Evolutionary conservation across 345 rosid genomes (phyloP).

Genomic region (Citrus australasica): DNA sequence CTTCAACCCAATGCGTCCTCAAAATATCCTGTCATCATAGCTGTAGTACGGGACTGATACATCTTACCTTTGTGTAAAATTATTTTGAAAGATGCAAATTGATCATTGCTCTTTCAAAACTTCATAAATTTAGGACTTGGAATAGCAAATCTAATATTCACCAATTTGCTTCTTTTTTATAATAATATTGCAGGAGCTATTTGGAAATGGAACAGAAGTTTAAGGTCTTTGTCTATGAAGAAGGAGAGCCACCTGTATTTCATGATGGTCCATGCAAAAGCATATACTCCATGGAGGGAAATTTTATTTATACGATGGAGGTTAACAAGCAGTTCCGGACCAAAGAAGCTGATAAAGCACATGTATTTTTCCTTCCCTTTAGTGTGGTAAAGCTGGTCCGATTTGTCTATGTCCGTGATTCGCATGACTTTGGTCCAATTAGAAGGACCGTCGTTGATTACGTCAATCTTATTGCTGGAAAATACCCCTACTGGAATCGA

Average conservation of each 20-base stretch:
- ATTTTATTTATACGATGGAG: conserved; percentile 56
- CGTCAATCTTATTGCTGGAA: conserved; percentile 46
- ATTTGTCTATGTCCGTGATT: conserved; percentile 60
- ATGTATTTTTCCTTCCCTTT: conserved; percentile 68
- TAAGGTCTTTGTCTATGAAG: conserved; percentile 68
- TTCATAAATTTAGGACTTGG: neutral
- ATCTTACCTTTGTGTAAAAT: neutral
- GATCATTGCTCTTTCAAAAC: neutral
- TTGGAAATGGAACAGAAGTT: conserved; percentile 84
- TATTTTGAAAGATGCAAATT: neutral
- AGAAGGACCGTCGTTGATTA: conserved; percentile 66
- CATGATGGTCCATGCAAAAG: conserved; percentile 94
- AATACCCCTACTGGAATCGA: conserved; percentile 73
- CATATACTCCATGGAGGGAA: conserved; percentile 90
- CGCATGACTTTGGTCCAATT: conserved; percentile 64
- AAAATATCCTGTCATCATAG: neutral
- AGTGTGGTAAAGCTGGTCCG: conserved; percentile 79
- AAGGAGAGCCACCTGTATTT: conserved; percentile 86
- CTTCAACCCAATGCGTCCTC: neutral
- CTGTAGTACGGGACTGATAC: neutral
- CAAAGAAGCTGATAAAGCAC: conserved; percentile 64
- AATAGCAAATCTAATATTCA: neutral
- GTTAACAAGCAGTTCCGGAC: conserved; percentile 44
- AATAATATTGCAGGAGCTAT: conserved; percentile 56
- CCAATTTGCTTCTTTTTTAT: neutral